phyloP scores from a whole-genome alignment of 495 filamentous ascomycete species.

The Tuber calosporum region DNA sequence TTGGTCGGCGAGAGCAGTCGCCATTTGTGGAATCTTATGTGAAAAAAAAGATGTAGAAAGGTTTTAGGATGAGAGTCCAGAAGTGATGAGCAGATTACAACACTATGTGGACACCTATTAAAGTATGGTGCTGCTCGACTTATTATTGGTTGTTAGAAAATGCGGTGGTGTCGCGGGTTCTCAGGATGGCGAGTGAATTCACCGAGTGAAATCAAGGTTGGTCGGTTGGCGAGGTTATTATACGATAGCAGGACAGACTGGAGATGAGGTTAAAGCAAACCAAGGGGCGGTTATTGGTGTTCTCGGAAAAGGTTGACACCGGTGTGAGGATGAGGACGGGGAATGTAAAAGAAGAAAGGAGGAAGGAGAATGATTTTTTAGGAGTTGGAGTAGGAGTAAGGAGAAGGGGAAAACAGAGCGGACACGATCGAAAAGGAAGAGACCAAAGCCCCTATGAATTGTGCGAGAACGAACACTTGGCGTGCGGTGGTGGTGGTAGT shows the following conservation, averaged over 20 bases:
- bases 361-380: constrained; percentile 15
- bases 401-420: constrained; percentile 15
- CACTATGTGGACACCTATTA: constrained; percentile 22
- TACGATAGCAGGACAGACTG: constrained; percentile 9
- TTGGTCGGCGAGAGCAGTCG: constrained; percentile 59
- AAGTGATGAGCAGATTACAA: constrained; percentile 36
- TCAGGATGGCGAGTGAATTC: constrained; percentile 12
- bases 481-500: constrained; percentile 14
- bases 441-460: constrained; percentile 13
- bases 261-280: constrained; percentile 20
- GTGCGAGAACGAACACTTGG: constrained; percentile 17
- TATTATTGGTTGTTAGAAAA: constrained; percentile 6
- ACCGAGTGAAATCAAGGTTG: constrained; percentile 10
- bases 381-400: constrained; percentile 16
- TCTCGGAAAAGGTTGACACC: constrained; percentile 5
- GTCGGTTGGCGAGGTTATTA: constrained; percentile 15
- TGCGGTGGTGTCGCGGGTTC: constrained; percentile 14
- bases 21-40: constrained; percentile 44
- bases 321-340: constrained; percentile 16
- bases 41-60: constrained; percentile 9
- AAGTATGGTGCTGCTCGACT: constrained; percentile 7
- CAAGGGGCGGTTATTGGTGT: constrained; percentile 8
- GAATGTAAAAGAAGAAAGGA: constrained; percentile 23
- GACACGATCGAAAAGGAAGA: constrained; percentile 20
- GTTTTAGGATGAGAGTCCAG: constrained; percentile 18